Conservation (phyloP, 805 yeast genomes). For the Candida chauliodis region DNA sequence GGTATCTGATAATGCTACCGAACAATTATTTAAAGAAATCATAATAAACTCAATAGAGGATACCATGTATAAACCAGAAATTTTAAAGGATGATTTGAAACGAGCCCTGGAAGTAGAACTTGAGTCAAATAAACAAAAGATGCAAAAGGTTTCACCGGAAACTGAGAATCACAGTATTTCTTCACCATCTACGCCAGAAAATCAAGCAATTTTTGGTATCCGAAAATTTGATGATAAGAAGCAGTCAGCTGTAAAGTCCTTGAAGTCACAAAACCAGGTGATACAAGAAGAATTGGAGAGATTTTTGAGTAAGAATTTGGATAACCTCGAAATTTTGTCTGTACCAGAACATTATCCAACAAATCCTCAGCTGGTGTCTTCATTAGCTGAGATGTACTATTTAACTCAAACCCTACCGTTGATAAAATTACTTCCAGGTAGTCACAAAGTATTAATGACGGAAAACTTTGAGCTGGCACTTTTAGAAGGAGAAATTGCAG, state of each 20-base stretch:
- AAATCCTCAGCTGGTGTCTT: slow-evolving; percentile 39
- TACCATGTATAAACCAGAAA: slow-evolving; percentile 9
- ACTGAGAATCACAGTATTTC: neutral
- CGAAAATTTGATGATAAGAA: slow-evolving; percentile 4
- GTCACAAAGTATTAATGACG: slow-evolving; percentile 83
- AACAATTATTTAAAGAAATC: slow-evolving; percentile 10
- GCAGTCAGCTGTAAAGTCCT: slow-evolving; percentile 11
- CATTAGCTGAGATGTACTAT: slow-evolving; percentile 83
- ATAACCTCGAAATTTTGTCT: slow-evolving; percentile 34
- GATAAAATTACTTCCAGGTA: slow-evolving; percentile 72
- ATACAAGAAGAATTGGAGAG: slow-evolving; percentile 12
- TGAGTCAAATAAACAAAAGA: slow-evolving; percentile 3
- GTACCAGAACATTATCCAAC: slow-evolving; percentile 43
- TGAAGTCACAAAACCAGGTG: slow-evolving; percentile 12
- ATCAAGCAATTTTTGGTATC: no score
- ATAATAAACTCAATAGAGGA: slow-evolving; percentile 10
- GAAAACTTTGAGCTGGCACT: slow-evolving; percentile 81
- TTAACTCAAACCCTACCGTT: slow-evolving; percentile 85
- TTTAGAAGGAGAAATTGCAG: slow-evolving; percentile 88
- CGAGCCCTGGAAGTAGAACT: slow-evolving; percentile 7
- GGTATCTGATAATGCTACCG: slow-evolving; percentile 3
- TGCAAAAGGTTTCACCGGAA: neutral
- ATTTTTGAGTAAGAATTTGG: slow-evolving; percentile 22
- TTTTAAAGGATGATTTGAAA: slow-evolving; percentile 7
- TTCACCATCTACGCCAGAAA: neutral